Conservation (phyloP, 2,329 filamentous ascomycete species). For the Trichophyton benhamiae region DNA sequence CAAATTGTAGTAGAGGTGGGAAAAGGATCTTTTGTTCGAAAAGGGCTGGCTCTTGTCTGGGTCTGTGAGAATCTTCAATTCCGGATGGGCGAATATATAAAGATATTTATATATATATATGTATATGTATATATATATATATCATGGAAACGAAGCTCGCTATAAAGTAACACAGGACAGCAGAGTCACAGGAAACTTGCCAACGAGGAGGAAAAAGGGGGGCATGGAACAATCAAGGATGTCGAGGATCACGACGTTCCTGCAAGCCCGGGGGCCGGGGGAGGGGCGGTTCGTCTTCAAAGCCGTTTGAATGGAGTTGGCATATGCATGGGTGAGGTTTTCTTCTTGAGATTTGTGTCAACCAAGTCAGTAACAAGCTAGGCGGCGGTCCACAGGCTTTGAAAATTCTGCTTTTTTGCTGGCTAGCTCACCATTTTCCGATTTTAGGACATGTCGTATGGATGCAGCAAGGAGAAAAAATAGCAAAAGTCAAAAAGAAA, state of each 20-base stretch:
- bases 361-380: not conserved
- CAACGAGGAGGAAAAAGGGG: not conserved
- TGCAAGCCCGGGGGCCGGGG: slow-evolving; percentile 16
- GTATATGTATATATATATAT: not conserved
- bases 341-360: slow-evolving; percentile 25
- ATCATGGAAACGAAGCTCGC: slow-evolving; percentile 3
- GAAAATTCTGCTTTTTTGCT: slow-evolving; percentile 2
- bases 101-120: not conserved
- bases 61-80: not conserved
- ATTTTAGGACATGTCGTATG: slow-evolving; percentile 3
- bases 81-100: not conserved
- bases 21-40: not conserved
- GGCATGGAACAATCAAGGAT: slow-evolving; percentile 1
- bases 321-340: slow-evolving; percentile 29
- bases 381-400: not conserved
- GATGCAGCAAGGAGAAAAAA: slow-evolving; percentile 3
- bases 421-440: not conserved
- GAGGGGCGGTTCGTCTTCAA: slow-evolving; percentile 18
- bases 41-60: not conserved
- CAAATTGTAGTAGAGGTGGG: not conserved
- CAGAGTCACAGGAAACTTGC: not conserved
- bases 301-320: slow-evolving; percentile 25
- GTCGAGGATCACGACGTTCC: slow-evolving; percentile 7
- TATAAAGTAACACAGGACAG: slow-evolving; percentile 5
- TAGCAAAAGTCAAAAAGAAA: slow-evolving; percentile 3